A percentile compares a stretch with the other conserved stretches of the same genome.
These are phyloP conservation scores for Blastobotrys mokoenaii DNA, from an alignment of 805 yeast genomes.

Conservation along the genomic window DNA sequence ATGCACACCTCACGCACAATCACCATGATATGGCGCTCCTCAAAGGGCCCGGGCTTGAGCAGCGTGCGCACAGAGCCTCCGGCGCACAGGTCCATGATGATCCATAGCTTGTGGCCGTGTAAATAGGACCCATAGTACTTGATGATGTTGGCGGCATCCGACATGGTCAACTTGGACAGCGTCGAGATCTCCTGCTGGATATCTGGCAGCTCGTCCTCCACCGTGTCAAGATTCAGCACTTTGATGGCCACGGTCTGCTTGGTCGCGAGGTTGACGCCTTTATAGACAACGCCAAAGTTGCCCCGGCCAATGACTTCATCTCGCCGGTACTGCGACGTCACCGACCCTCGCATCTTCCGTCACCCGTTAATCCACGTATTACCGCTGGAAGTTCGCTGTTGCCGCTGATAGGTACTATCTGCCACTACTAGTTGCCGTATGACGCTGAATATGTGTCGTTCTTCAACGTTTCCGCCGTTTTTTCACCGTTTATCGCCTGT, in stretches of 20 bases:
- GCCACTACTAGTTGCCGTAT: too few relatives aligned
- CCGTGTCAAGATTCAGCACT: conserved; percentile 84
- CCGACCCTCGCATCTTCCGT: conserved; percentile 11
- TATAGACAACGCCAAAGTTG: conserved; percentile 93
- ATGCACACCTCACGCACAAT: conserved; percentile 71
- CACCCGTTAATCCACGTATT: too few relatives aligned
- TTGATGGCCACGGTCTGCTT: conserved; percentile 85
- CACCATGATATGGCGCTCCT: conserved; percentile 77
- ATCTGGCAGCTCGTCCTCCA: conserved; percentile 88
- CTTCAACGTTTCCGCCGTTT: too few relatives aligned
- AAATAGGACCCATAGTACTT: conserved; percentile 85
- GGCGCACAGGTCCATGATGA: conserved; percentile 94
- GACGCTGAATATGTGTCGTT: too few relatives aligned
- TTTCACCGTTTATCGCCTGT: too few relatives aligned
- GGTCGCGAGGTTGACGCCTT: conserved; percentile 52
- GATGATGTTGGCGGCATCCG: conserved; percentile 76
- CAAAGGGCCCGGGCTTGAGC: conserved; percentile 77
- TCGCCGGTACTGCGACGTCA: conserved; percentile 50
- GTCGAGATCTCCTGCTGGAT: conserved; percentile 90
- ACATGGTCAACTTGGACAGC: conserved; percentile 64
- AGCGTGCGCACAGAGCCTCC: conserved; percentile 91
- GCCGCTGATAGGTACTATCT: too few relatives aligned
- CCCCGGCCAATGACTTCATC: conserved; percentile 94
- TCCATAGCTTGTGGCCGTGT: conserved; percentile 89
- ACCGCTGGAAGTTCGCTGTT: too few relatives aligned